Conservation (phyloP, 495 filamentous ascomycete genomes). For the Hypoxylon cercidicola region DNA sequence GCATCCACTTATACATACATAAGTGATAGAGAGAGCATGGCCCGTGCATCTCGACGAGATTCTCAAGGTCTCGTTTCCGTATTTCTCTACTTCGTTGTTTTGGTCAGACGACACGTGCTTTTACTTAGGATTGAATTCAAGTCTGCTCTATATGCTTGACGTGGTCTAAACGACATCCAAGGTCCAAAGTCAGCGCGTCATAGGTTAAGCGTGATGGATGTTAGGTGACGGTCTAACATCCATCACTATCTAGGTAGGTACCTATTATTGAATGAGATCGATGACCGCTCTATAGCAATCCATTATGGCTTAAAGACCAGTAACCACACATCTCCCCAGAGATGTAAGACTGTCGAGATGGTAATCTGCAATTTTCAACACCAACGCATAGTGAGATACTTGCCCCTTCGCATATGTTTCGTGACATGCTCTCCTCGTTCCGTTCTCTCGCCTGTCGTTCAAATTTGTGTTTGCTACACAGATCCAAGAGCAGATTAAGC, state of each 20-base stretch:
- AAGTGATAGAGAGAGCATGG: background rate
- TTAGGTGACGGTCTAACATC: too few relatives aligned
- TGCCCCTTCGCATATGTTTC: constrained; percentile 6
- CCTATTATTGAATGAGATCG: background rate
- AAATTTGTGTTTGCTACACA: background rate
- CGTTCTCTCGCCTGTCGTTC: background rate
- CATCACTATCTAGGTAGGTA: too few relatives aligned
- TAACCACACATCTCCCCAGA: background rate
- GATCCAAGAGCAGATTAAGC: background rate
- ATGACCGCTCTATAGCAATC: constrained; percentile 5
- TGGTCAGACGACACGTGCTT: background rate
- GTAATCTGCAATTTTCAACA: background rate
- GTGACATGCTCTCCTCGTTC: background rate
- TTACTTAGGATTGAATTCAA: constrained; percentile 1
- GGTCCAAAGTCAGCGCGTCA: too few relatives aligned
- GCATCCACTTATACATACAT: background rate
- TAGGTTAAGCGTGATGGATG: too few relatives aligned
- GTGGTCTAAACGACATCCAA: background rate
- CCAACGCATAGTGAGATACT: constrained; percentile 9
- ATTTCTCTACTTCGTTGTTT: background rate
- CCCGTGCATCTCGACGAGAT: background rate
- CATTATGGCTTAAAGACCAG: constrained; percentile 14
- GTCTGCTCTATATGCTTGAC: background rate
- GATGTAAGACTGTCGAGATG: background rate
- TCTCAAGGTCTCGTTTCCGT: background rate